phyloP scores from a whole-genome alignment of 768 basidiomycete genomes.

The Suillus clintonianus region DNA sequence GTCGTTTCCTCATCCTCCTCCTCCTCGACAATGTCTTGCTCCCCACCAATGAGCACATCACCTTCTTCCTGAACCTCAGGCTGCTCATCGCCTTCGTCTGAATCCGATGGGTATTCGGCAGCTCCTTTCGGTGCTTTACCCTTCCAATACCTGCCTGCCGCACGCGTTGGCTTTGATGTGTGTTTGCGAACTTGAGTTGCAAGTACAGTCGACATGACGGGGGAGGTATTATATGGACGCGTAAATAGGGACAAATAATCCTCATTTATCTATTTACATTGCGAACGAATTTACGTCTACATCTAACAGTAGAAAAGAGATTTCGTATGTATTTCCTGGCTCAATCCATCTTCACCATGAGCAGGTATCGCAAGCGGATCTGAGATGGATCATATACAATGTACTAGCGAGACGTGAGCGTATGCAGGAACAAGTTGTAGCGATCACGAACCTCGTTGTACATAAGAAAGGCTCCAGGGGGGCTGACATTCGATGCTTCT shows the following conservation, averaged over 20 bases:
- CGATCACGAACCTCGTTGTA: slow-evolving; percentile 56
- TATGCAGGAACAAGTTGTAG: not conserved
- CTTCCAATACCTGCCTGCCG: slow-evolving; percentile 87
- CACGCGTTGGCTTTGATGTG: slow-evolving; percentile 75
- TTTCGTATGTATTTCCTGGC: not conserved
- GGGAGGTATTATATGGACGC: slow-evolving; percentile 2
- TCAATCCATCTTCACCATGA: slow-evolving; percentile 53
- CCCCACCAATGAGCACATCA: slow-evolving; percentile 62
- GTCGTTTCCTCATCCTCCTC: slow-evolving; percentile 49
- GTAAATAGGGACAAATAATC: slow-evolving; percentile 5
- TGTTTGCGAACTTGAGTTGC: slow-evolving; percentile 55
- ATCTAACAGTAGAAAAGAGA: not conserved
- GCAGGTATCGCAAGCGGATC: slow-evolving; percentile 56
- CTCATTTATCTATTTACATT: not conserved
- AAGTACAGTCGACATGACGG: slow-evolving; percentile 33
- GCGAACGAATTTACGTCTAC: not conserved
- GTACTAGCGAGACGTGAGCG: slow-evolving; percentile 39
- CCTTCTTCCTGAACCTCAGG: slow-evolving; percentile 47
- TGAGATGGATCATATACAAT: slow-evolving; percentile 62
- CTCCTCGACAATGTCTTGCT: slow-evolving; percentile 50
- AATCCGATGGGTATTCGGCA: slow-evolving; percentile 60
- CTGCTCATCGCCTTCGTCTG: slow-evolving; percentile 53
- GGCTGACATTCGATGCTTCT: slow-evolving; percentile 33
- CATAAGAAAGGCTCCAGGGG: slow-evolving; percentile 36
- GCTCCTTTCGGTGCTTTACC: slow-evolving; percentile 85